Percentiles rank a stretch among this genome's conserved stretches.
phyloP scores from a whole-genome alignment of 805 yeast genomes.

The Grigorovia yakushimaensis region DNA sequence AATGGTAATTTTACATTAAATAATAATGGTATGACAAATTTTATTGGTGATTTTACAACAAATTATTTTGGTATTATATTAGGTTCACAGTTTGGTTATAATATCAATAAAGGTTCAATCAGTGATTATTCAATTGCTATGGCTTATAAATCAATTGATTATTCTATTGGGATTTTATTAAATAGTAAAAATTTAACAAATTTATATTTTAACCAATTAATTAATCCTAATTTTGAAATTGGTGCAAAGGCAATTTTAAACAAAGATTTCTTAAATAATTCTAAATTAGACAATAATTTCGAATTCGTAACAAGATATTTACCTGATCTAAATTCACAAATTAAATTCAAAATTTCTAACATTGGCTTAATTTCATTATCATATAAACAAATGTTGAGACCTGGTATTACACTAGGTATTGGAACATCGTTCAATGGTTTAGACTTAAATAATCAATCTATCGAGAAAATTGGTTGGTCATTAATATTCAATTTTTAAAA shows the following conservation, averaged over 20 bases:
- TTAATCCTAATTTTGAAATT: slow-evolving; percentile 81
- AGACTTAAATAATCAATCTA: slow-evolving; percentile 80
- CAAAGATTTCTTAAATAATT: slow-evolving; percentile 47
- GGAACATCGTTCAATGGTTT: slow-evolving; percentile 96
- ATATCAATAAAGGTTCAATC: slow-evolving; percentile 83
- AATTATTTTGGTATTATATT: slow-evolving; percentile 94
- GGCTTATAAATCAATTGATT: slow-evolving; percentile 84
- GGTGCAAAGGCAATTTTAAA: slow-evolving; percentile 97
- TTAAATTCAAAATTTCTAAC: slow-evolving; percentile 95
- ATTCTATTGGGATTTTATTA: slow-evolving; percentile 62
- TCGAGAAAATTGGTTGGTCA: slow-evolving; percentile 95
- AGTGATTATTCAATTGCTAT: slow-evolving; percentile 88
- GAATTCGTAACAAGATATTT: slow-evolving; percentile 92
- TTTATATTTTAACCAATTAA: slow-evolving; percentile 95
- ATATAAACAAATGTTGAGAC: slow-evolving; percentile 89
- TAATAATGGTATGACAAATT: slow-evolving; percentile 71
- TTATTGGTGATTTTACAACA: slow-evolving; percentile 87
- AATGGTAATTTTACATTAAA: slow-evolving; percentile 90
- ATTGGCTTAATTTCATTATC: slow-evolving; percentile 88
- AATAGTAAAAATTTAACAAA: slow-evolving; percentile 80
- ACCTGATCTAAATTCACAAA: slow-evolving; percentile 75
- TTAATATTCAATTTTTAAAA: slow-evolving; percentile 83
- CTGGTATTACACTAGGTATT: slow-evolving; percentile 93
- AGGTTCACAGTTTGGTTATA: slow-evolving; percentile 96
- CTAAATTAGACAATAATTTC: slow-evolving; percentile 54